These are phyloP conservation scores for Russula virescens DNA, from an alignment of 768 basidiomycete species.

Conservation along the genomic window DNA sequence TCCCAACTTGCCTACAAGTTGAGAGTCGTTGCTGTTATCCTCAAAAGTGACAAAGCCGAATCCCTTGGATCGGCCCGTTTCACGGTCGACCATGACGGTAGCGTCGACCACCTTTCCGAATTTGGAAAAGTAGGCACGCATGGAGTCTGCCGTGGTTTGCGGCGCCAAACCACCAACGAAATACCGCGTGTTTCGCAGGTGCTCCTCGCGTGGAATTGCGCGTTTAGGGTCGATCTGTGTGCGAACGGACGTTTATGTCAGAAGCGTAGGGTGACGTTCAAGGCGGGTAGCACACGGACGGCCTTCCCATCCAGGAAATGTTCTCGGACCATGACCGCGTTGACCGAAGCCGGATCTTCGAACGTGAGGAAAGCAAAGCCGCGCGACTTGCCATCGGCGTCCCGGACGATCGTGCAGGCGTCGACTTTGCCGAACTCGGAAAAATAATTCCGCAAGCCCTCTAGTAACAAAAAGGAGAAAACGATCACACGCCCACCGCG, in stretches of 20 bases:
- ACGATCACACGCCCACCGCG: constrained; percentile 29
- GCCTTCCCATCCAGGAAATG: constrained; percentile 97
- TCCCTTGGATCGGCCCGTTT: constrained; percentile 91
- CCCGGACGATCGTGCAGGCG: constrained; percentile 98
- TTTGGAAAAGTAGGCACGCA: constrained; percentile 89
- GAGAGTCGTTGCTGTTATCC: constrained; percentile 82
- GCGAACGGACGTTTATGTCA: constrained; percentile 13
- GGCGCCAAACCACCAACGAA: constrained; percentile 95
- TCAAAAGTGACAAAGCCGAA: constrained; percentile 98
- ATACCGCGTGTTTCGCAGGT: constrained; percentile 86
- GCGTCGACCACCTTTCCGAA: constrained; percentile 96
- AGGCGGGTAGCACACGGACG: constrained; percentile 46
- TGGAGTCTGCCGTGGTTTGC: constrained; percentile 87
- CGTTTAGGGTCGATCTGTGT: constrained; percentile 97
- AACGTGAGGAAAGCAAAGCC: constrained; percentile 99
- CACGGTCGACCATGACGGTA: constrained; percentile 97
- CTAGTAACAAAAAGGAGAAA: constrained; percentile 35
- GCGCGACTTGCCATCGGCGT: constrained; percentile 86
- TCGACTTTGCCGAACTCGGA: constrained; percentile 95
- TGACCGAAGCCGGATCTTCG: constrained; percentile 86
- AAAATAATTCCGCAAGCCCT: constrained; percentile 81
- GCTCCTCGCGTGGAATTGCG: constrained; percentile 94
- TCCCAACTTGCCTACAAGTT: constrained; percentile 84
- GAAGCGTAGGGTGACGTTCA: not conserved
- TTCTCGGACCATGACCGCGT: constrained; percentile 91